Conservation (phyloP, 2,329 filamentous ascomycete species). For the Lachnellula cervina region DNA sequence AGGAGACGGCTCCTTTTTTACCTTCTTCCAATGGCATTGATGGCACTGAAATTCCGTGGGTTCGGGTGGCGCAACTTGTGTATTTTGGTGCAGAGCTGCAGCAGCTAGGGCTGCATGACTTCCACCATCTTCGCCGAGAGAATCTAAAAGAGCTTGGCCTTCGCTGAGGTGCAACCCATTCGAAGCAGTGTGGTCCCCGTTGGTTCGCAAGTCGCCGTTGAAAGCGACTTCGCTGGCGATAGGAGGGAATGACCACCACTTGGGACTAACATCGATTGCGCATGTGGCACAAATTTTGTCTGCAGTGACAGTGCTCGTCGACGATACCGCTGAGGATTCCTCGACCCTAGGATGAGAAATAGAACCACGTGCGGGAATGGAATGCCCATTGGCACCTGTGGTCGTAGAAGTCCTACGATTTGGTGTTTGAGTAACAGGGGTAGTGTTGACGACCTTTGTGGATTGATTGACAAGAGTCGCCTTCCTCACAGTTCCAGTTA, state of each 20-base stretch:
- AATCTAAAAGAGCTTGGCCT: slow-evolving; percentile 4
- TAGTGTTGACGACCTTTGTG: slow-evolving; percentile 28
- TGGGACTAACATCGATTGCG: slow-evolving; percentile 66
- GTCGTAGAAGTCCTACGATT: slow-evolving; percentile 55
- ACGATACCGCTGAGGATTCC: slow-evolving; percentile 14
- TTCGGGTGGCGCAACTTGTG: slow-evolving; percentile 10
- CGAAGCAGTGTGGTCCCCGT: slow-evolving; percentile 10
- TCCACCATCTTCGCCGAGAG: slow-evolving; percentile 10
- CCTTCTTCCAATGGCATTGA: slow-evolving; percentile 59
- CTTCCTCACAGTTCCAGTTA: slow-evolving; percentile 91
- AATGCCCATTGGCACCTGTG: slow-evolving; percentile 31
- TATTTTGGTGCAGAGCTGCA: slow-evolving; percentile 30
- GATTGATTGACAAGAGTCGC: slow-evolving; percentile 56
- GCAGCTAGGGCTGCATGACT: slow-evolving; percentile 30
- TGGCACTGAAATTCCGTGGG: slow-evolving; percentile 64
- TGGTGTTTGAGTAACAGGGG: slow-evolving; percentile 28
- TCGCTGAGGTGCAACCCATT: slow-evolving; percentile 11
- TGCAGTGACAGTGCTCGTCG: background rate
- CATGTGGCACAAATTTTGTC: slow-evolving; percentile 60
- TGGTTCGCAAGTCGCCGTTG: slow-evolving; percentile 3
- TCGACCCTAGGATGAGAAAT: slow-evolving; percentile 26
- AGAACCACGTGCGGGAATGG: slow-evolving; percentile 20
- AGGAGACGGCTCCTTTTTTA: slow-evolving; percentile 25
- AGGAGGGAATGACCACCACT: slow-evolving; percentile 53
- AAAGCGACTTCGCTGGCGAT: background rate